Percentiles rank a stretch among this genome's conserved stretches.
These are phyloP conservation scores for Rhodofomes roseus DNA, from an alignment of 1,284 basidiomycete species.

Conservation along the genomic window DNA sequence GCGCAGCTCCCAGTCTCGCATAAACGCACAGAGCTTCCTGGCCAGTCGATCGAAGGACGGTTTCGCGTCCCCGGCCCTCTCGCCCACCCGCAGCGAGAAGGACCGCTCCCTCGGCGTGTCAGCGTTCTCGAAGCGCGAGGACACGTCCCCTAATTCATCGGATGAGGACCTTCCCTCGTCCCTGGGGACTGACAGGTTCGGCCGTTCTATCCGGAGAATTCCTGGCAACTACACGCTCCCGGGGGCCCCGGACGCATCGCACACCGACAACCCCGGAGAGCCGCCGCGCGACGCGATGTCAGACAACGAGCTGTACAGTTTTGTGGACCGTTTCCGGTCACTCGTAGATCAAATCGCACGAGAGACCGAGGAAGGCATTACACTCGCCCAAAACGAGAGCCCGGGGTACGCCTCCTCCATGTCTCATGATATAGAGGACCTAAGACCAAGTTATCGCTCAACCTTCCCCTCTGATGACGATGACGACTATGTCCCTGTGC, in stretches of 20 bases:
- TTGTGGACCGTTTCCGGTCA: conserved; percentile 46
- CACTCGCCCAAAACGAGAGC: conserved; percentile 29
- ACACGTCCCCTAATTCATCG: conserved; percentile 19
- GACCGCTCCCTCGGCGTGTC: background rate
- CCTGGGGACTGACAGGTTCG: conserved; percentile 15
- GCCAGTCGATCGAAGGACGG: background rate
- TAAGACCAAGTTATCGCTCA: conserved; percentile 8
- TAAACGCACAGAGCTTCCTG: conserved; percentile 9
- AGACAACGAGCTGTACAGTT: conserved; percentile 37
- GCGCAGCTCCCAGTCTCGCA: conserved; percentile 18
- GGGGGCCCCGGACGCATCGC: conserved; percentile 7
- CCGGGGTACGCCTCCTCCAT: conserved; percentile 5
- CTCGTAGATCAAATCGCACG: conserved; percentile 46
- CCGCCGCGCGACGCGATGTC: conserved; percentile 8
- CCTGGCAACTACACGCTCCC: conserved; percentile 17
- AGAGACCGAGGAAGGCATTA: conserved; percentile 47
- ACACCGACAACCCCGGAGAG: conserved; percentile 7
- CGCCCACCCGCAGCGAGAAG: conserved; percentile 1
- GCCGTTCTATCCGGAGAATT: conserved; percentile 13
- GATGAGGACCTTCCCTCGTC: conserved; percentile 17
- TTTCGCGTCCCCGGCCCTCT: background rate
- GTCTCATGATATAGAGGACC: conserved; percentile 6
- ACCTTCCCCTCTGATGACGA: conserved; percentile 5
- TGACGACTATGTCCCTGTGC: conserved; percentile 50
- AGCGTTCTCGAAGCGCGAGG: conserved; percentile 5